phyloP scores from a whole-genome alignment of 2,329 filamentous ascomycete species.

The Diaporthe sp. region DNA sequence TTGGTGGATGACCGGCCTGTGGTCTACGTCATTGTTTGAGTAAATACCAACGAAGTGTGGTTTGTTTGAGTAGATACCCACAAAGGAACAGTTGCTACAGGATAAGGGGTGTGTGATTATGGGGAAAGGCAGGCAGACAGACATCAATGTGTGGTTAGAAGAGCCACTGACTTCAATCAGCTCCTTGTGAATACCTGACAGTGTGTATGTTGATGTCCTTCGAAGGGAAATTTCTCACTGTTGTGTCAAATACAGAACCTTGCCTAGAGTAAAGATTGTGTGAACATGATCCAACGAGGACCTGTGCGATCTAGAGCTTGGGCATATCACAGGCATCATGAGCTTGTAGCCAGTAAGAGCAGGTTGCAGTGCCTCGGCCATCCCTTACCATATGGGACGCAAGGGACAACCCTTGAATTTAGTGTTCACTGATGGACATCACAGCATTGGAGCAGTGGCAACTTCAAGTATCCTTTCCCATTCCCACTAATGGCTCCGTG shows the following conservation, averaged over 20 bases:
- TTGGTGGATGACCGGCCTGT: background rate
- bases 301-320: background rate
- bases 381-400: background rate
- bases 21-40: background rate
- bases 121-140: background rate
- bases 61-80: conserved; percentile 33
- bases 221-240: background rate
- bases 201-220: background rate
- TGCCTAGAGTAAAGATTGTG: background rate
- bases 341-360: background rate
- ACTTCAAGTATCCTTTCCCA: conserved; percentile 19
- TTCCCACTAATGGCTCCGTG: conserved; percentile 28
- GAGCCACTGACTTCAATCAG: background rate
- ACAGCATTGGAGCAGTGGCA: background rate
- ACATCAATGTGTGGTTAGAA: background rate
- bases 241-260: background rate
- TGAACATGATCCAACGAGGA: background rate
- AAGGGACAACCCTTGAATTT: background rate
- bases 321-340: background rate
- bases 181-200: background rate
- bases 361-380: background rate
- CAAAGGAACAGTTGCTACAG: background rate
- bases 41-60: background rate
- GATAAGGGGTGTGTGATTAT: background rate
- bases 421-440: background rate